Conservation (phyloP, 306 rosid genomes). For the Acacia crassicarpa region DNA sequence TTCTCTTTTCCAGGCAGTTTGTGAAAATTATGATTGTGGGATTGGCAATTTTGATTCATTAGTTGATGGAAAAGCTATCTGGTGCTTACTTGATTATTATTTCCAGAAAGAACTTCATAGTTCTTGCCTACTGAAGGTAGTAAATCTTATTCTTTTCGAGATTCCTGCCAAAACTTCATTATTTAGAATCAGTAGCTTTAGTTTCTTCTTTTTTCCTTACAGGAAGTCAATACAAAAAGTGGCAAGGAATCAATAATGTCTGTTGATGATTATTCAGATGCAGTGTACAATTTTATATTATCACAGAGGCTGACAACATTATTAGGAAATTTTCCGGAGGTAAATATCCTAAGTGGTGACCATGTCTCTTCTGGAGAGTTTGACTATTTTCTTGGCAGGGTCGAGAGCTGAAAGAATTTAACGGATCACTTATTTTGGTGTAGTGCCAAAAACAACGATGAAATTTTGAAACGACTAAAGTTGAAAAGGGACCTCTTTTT, state of each 20-base stretch:
- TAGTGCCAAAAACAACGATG: background rate
- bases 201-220: slow-evolving; percentile 26
- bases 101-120: slow-evolving; percentile 75
- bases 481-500: slow-evolving; percentile 2
- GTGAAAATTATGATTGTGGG: slow-evolving; percentile 62
- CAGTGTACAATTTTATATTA: slow-evolving; percentile 80
- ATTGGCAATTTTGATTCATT: slow-evolving; percentile 60
- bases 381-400: background rate
- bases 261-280: slow-evolving; percentile 66
- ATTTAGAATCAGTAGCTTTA: slow-evolving; percentile 15
- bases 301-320: slow-evolving; percentile 72
- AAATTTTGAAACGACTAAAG: background rate
- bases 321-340: slow-evolving; percentile 97
- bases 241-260: slow-evolving; percentile 70
- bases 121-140: slow-evolving; percentile 69
- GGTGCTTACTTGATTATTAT: slow-evolving; percentile 95
- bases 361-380: slow-evolving; percentile 13
- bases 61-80: slow-evolving; percentile 93
- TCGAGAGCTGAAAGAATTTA: background rate
- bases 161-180: slow-evolving; percentile 10
- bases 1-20: slow-evolving; percentile 62
- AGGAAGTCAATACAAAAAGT: slow-evolving; percentile 54
- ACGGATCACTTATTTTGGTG: background rate
- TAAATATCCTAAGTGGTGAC: slow-evolving; percentile 28
- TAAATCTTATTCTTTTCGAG: slow-evolving; percentile 39